phyloP scores from a whole-genome alignment of 257 asterid genomes.

The Jaltomata sinuosa region DNA sequence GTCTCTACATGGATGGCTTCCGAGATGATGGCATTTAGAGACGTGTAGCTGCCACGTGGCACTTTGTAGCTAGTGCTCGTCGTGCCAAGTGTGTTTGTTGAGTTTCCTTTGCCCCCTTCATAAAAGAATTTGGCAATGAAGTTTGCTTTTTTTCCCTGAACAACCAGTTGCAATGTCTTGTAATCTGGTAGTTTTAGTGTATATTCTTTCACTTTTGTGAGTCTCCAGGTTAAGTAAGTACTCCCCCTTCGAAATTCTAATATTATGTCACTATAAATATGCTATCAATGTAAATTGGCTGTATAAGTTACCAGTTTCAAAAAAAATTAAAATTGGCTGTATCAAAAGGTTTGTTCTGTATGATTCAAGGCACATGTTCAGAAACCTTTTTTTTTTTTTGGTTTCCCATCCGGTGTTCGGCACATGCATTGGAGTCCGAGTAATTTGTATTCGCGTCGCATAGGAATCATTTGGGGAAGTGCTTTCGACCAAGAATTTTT shows the following conservation, averaged over 20 bases:
- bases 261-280: neutral
- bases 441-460: too few species aligned
- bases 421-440: too few species aligned
- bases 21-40: neutral
- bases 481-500: too few species aligned
- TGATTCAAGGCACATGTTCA: neutral
- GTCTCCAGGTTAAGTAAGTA: neutral
- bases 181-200: neutral
- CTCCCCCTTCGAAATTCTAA: neutral
- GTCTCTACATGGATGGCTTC: neutral
- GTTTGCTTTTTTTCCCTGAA: neutral
- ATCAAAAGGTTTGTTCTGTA: neutral
- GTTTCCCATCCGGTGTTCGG: too few species aligned
- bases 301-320: too few species aligned
- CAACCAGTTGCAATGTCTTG: neutral
- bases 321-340: constrained; percentile 3
- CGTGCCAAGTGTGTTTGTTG: neutral
- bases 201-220: neutral
- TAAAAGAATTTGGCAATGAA: neutral
- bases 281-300: neutral
- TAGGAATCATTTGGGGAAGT: too few species aligned
- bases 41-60: neutral
- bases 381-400: neutral
- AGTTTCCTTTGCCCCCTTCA: neutral
- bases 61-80: neutral